Evolutionary conservation across 176 grass and related monocot genomes (phyloP), one percentile per base, ranked within the genome.

Genomic region (Pontederia paniculata): DNA sequence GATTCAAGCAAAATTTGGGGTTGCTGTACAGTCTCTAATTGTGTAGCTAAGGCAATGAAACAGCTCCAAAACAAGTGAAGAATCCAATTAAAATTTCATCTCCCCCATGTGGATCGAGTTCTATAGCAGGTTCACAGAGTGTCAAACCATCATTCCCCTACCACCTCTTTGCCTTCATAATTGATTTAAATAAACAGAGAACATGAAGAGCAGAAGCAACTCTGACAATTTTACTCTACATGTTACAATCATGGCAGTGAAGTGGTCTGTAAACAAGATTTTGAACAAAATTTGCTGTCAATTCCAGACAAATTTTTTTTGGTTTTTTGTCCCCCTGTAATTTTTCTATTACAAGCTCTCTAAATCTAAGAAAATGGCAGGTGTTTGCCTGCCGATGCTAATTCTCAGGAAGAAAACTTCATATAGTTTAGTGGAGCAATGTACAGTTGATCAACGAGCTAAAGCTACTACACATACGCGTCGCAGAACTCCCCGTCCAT

Each of bases 281-380:
- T 18, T 42, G 8, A 62, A 47, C 60, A 37, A 37, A 37, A 62
- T 23, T 62, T 62, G 44, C 19, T 62, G 19, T 62, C 60, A 48
- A 11, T 19, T 62, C 28, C 5, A 37, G 28, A 37, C 1, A 2
- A 5, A 5, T 37, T 37, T 37, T 37, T 62, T 12, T 23, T 62
- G 19, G 8, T 46, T 20, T 8, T 45, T 4, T 48, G n/a, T n/a
- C n/a, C n/a, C n/a, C n/a, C 42, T 50, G 13, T 45, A 9, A 45
- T 45, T 45, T 10, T 4, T 8, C 50, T 18, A 16, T 52, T 18
- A 16, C 50, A 18, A 18, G 8, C 17, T 22, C 15, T 44, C 41
- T 18, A 41, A 22, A 47, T 9, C 10, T 3, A 20, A 15, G 18
- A 47, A 46, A 17, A 23, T 2, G 12, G 20, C 42, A 48, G 43